Evolutionary conservation across 2,329 filamentous ascomycete species (phyloP).

Genomic region (Sporothrix curviconia): DNA sequence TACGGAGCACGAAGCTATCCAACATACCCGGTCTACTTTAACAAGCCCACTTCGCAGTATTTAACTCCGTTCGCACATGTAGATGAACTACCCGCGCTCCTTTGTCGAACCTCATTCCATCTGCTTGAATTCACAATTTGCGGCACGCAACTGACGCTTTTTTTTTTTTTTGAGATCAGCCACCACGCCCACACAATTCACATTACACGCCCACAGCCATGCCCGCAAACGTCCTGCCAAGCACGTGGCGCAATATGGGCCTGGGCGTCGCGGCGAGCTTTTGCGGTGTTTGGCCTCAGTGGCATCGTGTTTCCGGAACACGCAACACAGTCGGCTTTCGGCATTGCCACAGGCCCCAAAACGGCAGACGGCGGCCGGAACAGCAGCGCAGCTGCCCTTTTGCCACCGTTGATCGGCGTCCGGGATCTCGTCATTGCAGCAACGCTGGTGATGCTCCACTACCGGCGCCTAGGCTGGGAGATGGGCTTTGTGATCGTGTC

Average conservation of each 20-base stretch:
- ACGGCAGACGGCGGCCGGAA: background rate
- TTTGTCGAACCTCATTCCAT: too few relatives aligned
- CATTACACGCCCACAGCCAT: background rate
- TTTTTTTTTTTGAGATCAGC: too few relatives aligned
- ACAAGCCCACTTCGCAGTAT: too few relatives aligned
- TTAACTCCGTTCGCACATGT: too few relatives aligned
- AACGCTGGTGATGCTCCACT: constrained; percentile 16
- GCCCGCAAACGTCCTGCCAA: background rate
- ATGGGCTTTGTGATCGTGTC: constrained; percentile 20
- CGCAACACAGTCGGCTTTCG: constrained; percentile 1
- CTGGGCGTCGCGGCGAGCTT: constrained; percentile 12
- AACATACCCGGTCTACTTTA: too few relatives aligned
- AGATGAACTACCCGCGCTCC: too few relatives aligned
- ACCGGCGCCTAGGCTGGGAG: constrained; percentile 14
- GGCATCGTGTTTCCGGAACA: constrained; percentile 7
- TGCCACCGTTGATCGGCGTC: constrained; percentile 19
- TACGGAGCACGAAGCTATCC: too few relatives aligned
- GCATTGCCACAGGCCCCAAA: background rate
- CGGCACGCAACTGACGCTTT: too few relatives aligned
- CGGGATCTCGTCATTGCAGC: constrained; percentile 19
- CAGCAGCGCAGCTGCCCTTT: constrained; percentile 7
- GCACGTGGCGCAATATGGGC: constrained; percentile 13
- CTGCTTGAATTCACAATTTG: too few relatives aligned
- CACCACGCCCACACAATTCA: too few relatives aligned
- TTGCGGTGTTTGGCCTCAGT: constrained; percentile 9